Percentiles rank a stretch among this genome's conserved stretches.
These are phyloP conservation scores for Fusarium sp. DNA, from an alignment of 2,329 filamentous ascomycete genomes.

Conservation along the genomic window DNA sequence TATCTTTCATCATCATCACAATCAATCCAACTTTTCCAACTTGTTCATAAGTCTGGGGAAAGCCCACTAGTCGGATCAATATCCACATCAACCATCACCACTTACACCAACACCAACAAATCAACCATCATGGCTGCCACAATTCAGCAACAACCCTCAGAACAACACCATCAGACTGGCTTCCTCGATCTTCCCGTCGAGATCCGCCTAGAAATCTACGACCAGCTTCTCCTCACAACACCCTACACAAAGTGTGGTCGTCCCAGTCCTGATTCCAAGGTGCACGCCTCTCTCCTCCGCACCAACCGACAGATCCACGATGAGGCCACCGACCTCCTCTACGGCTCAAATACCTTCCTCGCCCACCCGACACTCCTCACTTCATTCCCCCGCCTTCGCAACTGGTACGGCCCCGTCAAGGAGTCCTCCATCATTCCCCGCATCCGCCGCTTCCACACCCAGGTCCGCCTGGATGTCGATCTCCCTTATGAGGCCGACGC, in stretches of 20 bases:
- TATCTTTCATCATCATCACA: not conserved
- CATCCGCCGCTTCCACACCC: constrained; percentile 55
- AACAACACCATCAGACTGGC: constrained; percentile 30
- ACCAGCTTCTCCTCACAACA: constrained; percentile 54
- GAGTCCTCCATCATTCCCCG: constrained; percentile 45
- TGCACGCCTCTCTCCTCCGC: constrained; percentile 56
- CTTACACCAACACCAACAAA: constrained; percentile 4
- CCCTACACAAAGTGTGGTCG: constrained; percentile 44
- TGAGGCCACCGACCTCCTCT: constrained; percentile 57
- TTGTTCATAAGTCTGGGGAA: constrained; percentile 24
- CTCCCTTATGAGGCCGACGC: constrained; percentile 47
- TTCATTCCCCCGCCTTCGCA: constrained; percentile 54
- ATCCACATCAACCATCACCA: constrained; percentile 6
- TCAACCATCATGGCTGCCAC: constrained; percentile 36
- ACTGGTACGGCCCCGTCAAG: constrained; percentile 48
- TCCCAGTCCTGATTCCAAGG: constrained; percentile 26
- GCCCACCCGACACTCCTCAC: constrained; percentile 56
- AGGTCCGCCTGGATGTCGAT: constrained; percentile 56
- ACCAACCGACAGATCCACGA: constrained; percentile 55
- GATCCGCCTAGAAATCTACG: constrained; percentile 61
- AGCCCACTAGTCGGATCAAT: constrained; percentile 6
- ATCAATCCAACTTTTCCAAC: constrained; percentile 21
- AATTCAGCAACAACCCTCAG: constrained; percentile 27
- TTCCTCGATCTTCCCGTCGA: constrained; percentile 59
- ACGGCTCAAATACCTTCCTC: constrained; percentile 57